Percentiles rank a stretch among this genome's conserved stretches.
Conservation (phyloP, 805 yeast species). For the Isabelozyma pseudorhagii region DNA sequence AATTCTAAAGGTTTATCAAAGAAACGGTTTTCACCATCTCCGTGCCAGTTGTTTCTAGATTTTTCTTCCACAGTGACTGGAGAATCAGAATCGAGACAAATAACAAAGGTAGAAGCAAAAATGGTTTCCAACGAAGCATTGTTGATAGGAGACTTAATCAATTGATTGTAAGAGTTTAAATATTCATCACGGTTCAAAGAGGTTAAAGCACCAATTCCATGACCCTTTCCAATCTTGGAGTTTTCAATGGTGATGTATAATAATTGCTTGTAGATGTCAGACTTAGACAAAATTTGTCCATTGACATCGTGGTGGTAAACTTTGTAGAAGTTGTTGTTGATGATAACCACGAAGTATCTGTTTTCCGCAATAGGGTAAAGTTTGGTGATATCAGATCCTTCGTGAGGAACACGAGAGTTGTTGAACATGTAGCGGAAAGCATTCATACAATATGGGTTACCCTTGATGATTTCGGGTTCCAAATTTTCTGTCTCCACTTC, state of each 20-base stretch:
- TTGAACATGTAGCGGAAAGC: conserved; percentile 89
- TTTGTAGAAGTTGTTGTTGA: conserved; percentile 79
- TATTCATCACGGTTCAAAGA: conserved; percentile 84
- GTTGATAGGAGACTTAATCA: conserved; percentile 61
- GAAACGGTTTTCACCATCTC: conserved; percentile 87
- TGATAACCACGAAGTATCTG: conserved; percentile 68
- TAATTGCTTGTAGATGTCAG: conserved; percentile 57
- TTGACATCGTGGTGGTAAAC: conserved; percentile 51
- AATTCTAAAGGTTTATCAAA: conserved; percentile 91
- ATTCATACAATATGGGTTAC: conserved; percentile 91
- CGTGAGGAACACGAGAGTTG: conserved; percentile 76
- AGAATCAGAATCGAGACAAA: conserved; percentile 69
- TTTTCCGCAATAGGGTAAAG: conserved; percentile 48
- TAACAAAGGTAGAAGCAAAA: conserved; percentile 72
- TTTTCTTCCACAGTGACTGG: conserved; percentile 83
- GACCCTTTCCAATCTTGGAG: conserved; percentile 40
- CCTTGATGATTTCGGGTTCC: conserved; percentile 76
- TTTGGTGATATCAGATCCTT: conserved; percentile 60
- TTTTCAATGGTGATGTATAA: conserved; percentile 44
- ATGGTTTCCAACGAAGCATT: conserved; percentile 60
- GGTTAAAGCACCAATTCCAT: conserved; percentile 76
- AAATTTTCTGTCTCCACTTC: conserved; percentile 67
- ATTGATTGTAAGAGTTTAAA: conserved; percentile 55
- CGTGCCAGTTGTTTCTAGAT: conserved; percentile 88
- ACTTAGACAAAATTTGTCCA: conserved; percentile 44